Percentiles rank a stretch among this genome's conserved stretches.
Evolutionary conservation across 257 asterid species (phyloP).

Genomic region (Solanum sejunctum): DNA sequence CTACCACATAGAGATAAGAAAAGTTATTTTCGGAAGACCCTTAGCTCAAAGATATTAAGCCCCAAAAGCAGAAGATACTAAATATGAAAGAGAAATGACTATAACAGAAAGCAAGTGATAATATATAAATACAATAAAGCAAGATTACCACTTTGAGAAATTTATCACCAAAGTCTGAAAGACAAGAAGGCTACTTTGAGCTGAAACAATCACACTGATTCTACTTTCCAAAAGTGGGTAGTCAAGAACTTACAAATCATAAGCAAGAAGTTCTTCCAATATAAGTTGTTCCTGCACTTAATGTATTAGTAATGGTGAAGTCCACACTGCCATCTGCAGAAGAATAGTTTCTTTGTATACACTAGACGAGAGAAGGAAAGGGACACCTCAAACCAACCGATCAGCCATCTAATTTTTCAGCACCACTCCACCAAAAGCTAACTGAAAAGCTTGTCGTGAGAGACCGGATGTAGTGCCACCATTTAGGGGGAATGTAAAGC

Average conservation of each 20-base stretch:
- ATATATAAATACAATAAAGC: neutral
- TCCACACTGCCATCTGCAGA: neutral
- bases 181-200: neutral
- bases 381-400: neutral
- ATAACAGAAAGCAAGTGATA: no score
- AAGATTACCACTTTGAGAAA: neutral
- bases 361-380: neutral
- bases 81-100: no score
- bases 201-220: neutral
- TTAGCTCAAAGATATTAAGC: no score
- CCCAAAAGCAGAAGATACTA: no score
- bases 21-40: no score
- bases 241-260: neutral
- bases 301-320: neutral
- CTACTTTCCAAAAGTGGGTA: neutral
- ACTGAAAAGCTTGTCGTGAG: conserved; percentile 90
- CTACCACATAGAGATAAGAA: no score
- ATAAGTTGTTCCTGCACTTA: neutral
- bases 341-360: neutral
- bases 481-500: conserved; percentile 96
- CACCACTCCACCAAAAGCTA: conserved; percentile 92
- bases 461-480: conserved; percentile 98
- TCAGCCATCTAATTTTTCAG: conserved; percentile 7
- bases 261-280: neutral
- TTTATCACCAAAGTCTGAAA: neutral